phyloP scores from a whole-genome alignment of 2,329 filamentous ascomycete genomes.

The Thelonectria olida region DNA sequence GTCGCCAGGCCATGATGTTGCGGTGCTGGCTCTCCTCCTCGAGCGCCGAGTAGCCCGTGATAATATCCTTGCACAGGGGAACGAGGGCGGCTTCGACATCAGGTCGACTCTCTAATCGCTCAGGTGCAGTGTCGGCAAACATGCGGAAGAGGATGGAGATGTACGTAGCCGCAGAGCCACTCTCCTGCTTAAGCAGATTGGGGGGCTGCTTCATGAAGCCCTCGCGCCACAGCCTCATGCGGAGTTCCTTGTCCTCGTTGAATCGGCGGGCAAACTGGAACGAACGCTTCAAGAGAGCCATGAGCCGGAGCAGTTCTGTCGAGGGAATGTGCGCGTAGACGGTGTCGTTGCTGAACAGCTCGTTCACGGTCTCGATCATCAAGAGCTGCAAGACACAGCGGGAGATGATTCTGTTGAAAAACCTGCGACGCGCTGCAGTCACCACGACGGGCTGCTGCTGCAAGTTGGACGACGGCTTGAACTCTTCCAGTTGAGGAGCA shows the following conservation, averaged over 20 bases:
- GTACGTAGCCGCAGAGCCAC: constrained; percentile 91
- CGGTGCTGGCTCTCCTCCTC: constrained; percentile 97
- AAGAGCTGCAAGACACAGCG: constrained; percentile 96
- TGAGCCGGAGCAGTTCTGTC: constrained; percentile 85
- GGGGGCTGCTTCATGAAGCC: constrained; percentile 99
- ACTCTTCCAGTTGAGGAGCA: constrained; percentile 77
- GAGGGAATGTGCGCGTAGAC: constrained; percentile 96
- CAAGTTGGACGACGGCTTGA: constrained; percentile 77
- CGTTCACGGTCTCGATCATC: constrained; percentile 99
- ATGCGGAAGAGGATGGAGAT: constrained; percentile 96
- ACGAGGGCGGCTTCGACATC: constrained; percentile 93
- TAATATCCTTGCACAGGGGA: constrained; percentile 94
- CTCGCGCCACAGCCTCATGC: constrained; percentile 93
- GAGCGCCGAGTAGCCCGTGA: constrained; percentile 82
- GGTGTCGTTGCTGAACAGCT: constrained; percentile 96
- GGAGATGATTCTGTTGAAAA: constrained; percentile 99
- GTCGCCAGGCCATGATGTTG: constrained; percentile 96
- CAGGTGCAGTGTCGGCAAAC: constrained; percentile 90
- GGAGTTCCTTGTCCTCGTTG: constrained; percentile 95
- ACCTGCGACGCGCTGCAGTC: constrained; percentile 88
- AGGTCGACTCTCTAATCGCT: constrained; percentile 79
- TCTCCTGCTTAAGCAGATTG: constrained; percentile 97
- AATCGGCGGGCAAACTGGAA: constrained; percentile 98
- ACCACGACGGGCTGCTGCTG: constrained; percentile 93
- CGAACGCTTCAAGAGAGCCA: constrained; percentile 93